Evolutionary conservation across 1,284 basidiomycete species (phyloP).

Genomic region (Leccinum holopus): DNA sequence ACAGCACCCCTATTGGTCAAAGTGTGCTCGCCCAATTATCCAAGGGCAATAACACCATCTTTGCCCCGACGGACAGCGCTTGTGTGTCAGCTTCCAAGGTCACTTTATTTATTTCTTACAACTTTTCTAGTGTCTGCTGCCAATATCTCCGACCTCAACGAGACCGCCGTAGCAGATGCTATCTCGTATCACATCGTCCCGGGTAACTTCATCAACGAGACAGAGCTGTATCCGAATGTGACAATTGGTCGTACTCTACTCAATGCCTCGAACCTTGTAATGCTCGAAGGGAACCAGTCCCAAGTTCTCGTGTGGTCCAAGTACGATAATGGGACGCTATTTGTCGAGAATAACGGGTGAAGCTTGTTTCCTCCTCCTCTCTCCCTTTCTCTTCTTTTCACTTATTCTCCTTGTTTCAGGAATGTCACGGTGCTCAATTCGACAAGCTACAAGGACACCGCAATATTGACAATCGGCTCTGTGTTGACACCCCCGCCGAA

Average conservation of each 20-base stretch:
- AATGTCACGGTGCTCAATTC: constrained; percentile 49
- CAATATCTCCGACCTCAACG: constrained; percentile 27
- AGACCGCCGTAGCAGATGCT: constrained; percentile 42
- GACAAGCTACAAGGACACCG: constrained; percentile 46
- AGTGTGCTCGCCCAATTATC: constrained; percentile 43
- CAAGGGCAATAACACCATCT: constrained; percentile 43
- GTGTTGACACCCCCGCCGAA: constrained; percentile 57
- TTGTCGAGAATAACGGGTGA: constrained; percentile 57
- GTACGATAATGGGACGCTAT: constrained; percentile 41
- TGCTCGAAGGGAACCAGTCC: constrained; percentile 52
- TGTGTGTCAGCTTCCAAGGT: constrained; percentile 33
- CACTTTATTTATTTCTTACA: constrained; percentile 1
- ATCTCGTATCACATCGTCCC: constrained; percentile 64
- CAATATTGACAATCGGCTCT: constrained; percentile 51
- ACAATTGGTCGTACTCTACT: constrained; percentile 68
- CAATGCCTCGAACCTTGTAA: constrained; percentile 46
- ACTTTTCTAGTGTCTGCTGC: constrained; percentile 13
- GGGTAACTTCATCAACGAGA: constrained; percentile 46
- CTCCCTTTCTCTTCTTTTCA: neutral
- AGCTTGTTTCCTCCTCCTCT: constrained; percentile 14
- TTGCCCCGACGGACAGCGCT: constrained; percentile 50
- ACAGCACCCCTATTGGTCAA: constrained; percentile 44
- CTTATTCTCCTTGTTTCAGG: constrained; percentile 21
- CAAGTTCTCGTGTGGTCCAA: constrained; percentile 68
- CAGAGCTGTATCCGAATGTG: constrained; percentile 48